A percentile compares a stretch with the other conserved stretches of the same genome.
phyloP scores from a whole-genome alignment of 768 basidiomycete genomes.

The Leccinum sublutescens region DNA sequence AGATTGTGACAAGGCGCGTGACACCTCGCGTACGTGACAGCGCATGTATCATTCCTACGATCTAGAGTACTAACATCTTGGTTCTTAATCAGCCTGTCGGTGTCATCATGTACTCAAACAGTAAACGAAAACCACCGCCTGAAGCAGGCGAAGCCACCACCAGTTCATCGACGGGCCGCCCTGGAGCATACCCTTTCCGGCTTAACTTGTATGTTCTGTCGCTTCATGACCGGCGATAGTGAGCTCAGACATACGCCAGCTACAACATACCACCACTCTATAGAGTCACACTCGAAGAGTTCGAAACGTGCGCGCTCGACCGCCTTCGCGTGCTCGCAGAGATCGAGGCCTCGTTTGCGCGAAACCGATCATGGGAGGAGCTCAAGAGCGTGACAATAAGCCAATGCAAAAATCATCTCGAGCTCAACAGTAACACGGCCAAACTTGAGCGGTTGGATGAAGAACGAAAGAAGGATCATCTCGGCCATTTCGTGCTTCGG shows the following conservation, averaged over 20 bases:
- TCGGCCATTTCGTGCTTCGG: constrained; percentile 91
- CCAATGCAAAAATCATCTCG: constrained; percentile 76
- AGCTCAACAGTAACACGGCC: constrained; percentile 59
- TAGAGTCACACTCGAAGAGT: constrained; percentile 93
- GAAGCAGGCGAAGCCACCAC: not conserved
- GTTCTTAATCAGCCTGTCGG: not conserved
- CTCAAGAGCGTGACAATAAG: constrained; percentile 56
- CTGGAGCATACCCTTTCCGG: constrained; percentile 52
- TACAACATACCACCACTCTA: constrained; percentile 83
- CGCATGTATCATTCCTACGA: not conserved
- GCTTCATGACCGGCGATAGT: not conserved
- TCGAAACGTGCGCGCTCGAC: constrained; percentile 88
- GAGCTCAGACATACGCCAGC: constrained; percentile 40
- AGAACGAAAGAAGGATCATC: constrained; percentile 79
- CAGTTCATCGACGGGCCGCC: not conserved
- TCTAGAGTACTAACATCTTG: not conserved
- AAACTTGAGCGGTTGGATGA: constrained; percentile 45
- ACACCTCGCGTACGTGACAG: constrained; percentile 25
- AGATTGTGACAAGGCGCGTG: constrained; percentile 23
- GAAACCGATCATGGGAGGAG: constrained; percentile 81
- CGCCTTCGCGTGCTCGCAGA: constrained; percentile 85
- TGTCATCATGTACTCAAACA: constrained; percentile 23
- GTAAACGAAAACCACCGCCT: constrained; percentile 5
- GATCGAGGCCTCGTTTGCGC: constrained; percentile 85
- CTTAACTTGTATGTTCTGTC: constrained; percentile 71